phyloP scores from a whole-genome alignment of 306 rosid species.

The Quercus robur region DNA sequence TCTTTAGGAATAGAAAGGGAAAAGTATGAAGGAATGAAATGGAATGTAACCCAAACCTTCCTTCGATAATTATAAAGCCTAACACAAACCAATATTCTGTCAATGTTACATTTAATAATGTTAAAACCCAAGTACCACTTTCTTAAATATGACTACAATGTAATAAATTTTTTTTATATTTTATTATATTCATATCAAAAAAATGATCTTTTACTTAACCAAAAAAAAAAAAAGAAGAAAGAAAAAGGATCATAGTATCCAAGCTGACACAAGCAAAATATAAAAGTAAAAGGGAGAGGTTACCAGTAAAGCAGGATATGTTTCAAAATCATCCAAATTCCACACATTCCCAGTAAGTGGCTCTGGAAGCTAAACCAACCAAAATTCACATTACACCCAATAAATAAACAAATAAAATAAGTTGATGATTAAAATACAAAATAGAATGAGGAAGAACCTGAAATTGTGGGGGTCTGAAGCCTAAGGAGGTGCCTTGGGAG shows the following conservation, averaged over 20 bases:
- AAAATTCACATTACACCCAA: slow-evolving; percentile 1
- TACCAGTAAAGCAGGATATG: slow-evolving; percentile 89
- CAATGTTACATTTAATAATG: too few relatives aligned
- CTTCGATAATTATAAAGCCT: too few relatives aligned
- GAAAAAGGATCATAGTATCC: not conserved
- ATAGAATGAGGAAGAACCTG: slow-evolving; percentile 37
- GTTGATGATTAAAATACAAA: not conserved
- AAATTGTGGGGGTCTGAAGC: slow-evolving; percentile 81
- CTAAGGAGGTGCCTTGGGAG: slow-evolving; percentile 62
- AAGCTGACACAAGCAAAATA: not conserved
- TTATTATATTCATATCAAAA: too few relatives aligned
- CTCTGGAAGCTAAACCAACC: slow-evolving; percentile 68
- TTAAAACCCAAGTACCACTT: too few relatives aligned
- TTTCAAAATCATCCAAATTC: slow-evolving; percentile 83
- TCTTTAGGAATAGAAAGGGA: too few relatives aligned
- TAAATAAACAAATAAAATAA: not conserved
- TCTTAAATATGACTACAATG: too few relatives aligned
- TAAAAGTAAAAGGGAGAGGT: not conserved
- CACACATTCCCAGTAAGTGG: slow-evolving; percentile 87
- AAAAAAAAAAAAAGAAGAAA: slow-evolving; percentile 8
- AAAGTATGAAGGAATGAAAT: too few relatives aligned
- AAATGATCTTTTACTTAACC: too few relatives aligned
- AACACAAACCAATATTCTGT: too few relatives aligned
- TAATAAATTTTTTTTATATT: too few relatives aligned
- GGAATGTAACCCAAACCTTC: too few relatives aligned